Conservation (phyloP, 1,284 basidiomycete species). For the Trichosporon ovoides region DNA sequence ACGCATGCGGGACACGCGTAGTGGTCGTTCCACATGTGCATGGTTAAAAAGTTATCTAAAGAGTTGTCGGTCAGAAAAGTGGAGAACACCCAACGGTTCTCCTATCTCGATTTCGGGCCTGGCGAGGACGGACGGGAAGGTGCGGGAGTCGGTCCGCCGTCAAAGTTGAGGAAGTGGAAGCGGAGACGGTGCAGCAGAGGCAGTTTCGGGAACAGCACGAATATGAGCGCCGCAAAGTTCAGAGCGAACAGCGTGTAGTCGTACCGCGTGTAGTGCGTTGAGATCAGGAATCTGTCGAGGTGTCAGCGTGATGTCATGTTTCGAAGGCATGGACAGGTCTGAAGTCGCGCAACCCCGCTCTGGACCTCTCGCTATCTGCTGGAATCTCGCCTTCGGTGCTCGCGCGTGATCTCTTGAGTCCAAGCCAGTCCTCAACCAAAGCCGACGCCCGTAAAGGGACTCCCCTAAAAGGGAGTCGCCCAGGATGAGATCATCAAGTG, state of each 20-base stretch:
- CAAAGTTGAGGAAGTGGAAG: slow-evolving; percentile 44
- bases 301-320: neutral
- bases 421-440: no score
- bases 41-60: slow-evolving; percentile 7
- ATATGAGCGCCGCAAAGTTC: slow-evolving; percentile 79
- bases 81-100: neutral
- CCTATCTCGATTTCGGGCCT: slow-evolving; percentile 3
- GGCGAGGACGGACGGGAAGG: slow-evolving; percentile 43
- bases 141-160: slow-evolving; percentile 34
- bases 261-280: slow-evolving; percentile 97
- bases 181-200: slow-evolving; percentile 55
- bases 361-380: no score
- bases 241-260: slow-evolving; percentile 87
- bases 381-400: neutral
- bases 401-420: no score
- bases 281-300: slow-evolving; percentile 74
- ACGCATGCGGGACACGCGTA: no score
- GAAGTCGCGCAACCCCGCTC: no score
- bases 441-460: no score
- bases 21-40: neutral
- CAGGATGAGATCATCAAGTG: no score
- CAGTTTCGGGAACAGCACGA: slow-evolving; percentile 87
- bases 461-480: no score
- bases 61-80: slow-evolving; percentile 10
- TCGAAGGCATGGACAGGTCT: no score